phyloP scores from a whole-genome alignment of 1,139 yeast genomes.

The Saccharomyces hybrid region DNA sequence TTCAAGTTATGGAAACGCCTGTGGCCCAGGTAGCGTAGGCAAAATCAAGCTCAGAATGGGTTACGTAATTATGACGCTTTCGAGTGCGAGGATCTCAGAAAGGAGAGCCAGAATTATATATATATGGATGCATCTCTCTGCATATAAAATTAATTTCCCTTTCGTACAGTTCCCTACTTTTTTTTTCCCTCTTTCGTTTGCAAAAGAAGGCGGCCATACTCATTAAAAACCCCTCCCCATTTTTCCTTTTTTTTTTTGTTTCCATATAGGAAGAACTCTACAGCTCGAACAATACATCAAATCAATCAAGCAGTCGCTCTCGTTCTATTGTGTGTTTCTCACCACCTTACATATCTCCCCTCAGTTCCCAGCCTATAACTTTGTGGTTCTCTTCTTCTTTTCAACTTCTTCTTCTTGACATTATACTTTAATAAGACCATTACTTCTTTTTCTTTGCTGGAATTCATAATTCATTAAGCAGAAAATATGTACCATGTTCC shows the following conservation, averaged over 20 bases:
- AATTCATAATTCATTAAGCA: background rate
- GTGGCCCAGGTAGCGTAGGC: background rate
- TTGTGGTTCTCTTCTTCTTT: background rate
- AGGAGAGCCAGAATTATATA: background rate
- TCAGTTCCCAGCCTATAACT: background rate
- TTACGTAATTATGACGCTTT: background rate
- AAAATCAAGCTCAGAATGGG: background rate
- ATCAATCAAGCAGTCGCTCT: background rate
- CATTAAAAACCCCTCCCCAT: background rate
- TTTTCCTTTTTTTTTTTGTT: background rate
- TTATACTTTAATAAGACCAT: background rate
- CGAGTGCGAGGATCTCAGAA: background rate
- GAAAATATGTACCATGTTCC: background rate
- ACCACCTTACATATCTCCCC: background rate
- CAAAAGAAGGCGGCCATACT: background rate
- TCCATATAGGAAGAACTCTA: background rate
- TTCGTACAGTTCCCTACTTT: background rate
- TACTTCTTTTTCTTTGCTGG: background rate
- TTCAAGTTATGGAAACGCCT: background rate
- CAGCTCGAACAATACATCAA: background rate
- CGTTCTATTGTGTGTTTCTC: background rate
- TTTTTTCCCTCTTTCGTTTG: background rate
- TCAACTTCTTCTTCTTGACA: background rate
- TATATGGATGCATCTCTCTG: background rate
- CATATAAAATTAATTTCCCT: background rate